phyloP scores from a whole-genome alignment of 495 filamentous ascomycete species.

The Talaromyces ruber region DNA sequence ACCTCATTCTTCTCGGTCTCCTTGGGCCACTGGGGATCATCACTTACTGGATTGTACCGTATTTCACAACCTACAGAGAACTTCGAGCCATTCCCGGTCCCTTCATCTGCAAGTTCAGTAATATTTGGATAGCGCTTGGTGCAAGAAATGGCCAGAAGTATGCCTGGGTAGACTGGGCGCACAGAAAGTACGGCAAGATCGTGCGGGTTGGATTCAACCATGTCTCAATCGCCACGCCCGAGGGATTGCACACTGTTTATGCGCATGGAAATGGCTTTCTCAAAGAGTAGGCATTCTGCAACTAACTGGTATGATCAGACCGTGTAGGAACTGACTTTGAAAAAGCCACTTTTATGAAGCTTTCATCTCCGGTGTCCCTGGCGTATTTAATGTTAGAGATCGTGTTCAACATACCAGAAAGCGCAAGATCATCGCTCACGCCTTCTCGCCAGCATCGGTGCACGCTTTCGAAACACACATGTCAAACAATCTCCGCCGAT shows the following conservation, averaged over 20 bases:
- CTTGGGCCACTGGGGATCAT: conserved; percentile 10
- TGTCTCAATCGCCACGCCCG: conserved; percentile 23
- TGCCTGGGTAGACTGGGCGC: conserved; percentile 24
- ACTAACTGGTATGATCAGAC: no score
- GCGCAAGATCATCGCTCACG: conserved; percentile 70
- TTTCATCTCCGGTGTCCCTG: conserved; percentile 68
- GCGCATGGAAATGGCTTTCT: conserved; percentile 54
- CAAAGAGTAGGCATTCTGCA: conserved; percentile 40
- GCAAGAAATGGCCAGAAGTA: conserved; percentile 16
- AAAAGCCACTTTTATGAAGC: conserved; percentile 66
- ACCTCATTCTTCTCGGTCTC: background rate
- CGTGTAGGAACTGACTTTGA: background rate
- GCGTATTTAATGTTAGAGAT: conserved; percentile 74
- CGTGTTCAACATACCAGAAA: conserved; percentile 70
- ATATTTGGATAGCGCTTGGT: conserved; percentile 17
- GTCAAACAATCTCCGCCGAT: conserved; percentile 56
- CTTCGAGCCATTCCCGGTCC: conserved; percentile 15
- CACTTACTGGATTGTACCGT: conserved; percentile 17
- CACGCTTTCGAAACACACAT: conserved; percentile 73
- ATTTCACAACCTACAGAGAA: conserved; percentile 10
- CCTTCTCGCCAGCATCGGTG: conserved; percentile 65
- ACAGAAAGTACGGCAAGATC: conserved; percentile 31
- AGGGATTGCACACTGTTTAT: conserved; percentile 21
- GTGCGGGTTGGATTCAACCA: conserved; percentile 28
- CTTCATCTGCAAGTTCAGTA: conserved; percentile 15